Base-by-base conservation (phyloP, 169 alveolate genomes). In the Plasmodium vivax region DNA sequence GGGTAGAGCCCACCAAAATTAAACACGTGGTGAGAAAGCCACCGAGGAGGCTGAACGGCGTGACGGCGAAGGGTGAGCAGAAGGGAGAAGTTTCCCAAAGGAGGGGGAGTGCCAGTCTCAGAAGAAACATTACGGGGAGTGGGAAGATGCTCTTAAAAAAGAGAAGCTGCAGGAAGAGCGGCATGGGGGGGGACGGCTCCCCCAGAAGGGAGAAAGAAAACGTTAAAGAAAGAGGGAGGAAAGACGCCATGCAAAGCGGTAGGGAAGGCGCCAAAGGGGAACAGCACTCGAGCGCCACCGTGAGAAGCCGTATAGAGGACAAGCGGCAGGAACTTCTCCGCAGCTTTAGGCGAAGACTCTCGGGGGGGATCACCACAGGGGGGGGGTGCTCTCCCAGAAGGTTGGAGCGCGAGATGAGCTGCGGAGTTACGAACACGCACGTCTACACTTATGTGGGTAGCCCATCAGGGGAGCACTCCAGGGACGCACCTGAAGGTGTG, bases 291-390 rank as follows among this genome's bases (percentile, higher is more conserved):
- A 30, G 27, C 38, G 12, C 43, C 36, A 82, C 12, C 10, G 58
- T 80, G 1, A 58, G 72, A n/a, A 30, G 77, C 12, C 30, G 75
- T 19, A 80, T 80, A 80, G 85, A 80, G 9, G 41, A 82, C 36
- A 82, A 82, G 56, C 75, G 79, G 23, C 68, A 82, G 27, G 90
- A 82, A 54, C 75, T 82, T 56, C 36, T 82, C 16, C 2, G 14
- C 79, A 47, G 43, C 30, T 27, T 54, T 58, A 82, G 38, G 34
- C 14, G n/a, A 27, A 82, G 72, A 82, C 12, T 68, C 38, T 19
- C 10, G 71, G 77, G 16, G 38, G 38, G 32, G 38, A 27, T 14
- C 9, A 4, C 2, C 27, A 19, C 38, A 68, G 32, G 77, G 77
- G 77, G 38, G 16, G 2, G 14, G n/a, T 68, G n/a, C n/a, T n/a